Evolutionary conservation across 2,329 filamentous ascomycete genomes (phyloP).

Genomic region (Botrytis medusae): DNA sequence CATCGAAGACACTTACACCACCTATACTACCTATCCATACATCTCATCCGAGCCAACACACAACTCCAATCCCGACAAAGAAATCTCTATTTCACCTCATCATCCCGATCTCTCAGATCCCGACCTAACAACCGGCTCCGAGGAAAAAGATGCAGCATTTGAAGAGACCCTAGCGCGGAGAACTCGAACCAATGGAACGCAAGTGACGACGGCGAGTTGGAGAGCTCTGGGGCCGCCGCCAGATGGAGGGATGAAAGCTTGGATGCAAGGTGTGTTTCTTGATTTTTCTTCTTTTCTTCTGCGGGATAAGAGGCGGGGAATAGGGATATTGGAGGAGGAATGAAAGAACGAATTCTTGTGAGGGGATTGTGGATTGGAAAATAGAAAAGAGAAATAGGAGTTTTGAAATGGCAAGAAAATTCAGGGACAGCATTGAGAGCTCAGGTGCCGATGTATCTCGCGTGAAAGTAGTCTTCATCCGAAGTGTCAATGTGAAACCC

Average conservation of each 20-base stretch:
- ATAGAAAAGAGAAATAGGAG: background rate
- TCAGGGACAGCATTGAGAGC: background rate
- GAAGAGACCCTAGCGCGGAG: background rate
- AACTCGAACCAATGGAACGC: slow-evolving; percentile 25
- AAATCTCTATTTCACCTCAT: background rate
- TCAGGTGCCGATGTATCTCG: no score
- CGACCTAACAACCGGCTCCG: background rate
- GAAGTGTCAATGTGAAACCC: no score
- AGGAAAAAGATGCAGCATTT: slow-evolving; percentile 6
- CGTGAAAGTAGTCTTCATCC: background rate
- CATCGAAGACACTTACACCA: background rate
- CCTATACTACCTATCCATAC: background rate
- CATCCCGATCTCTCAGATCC: background rate
- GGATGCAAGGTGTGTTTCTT: slow-evolving; percentile 34
- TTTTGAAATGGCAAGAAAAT: background rate
- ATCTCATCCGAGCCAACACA: background rate
- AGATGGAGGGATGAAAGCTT: slow-evolving; percentile 37
- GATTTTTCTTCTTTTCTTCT: background rate
- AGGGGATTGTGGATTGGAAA: background rate
- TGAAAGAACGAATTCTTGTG: background rate
- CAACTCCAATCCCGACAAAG: background rate
- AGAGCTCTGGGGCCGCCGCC: slow-evolving; percentile 38
- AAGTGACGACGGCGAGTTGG: slow-evolving; percentile 34
- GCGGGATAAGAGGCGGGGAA: background rate
- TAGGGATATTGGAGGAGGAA: background rate